Conservation (phyloP, 495 filamentous ascomycete species). For the Trichoderma orchidacearum region DNA sequence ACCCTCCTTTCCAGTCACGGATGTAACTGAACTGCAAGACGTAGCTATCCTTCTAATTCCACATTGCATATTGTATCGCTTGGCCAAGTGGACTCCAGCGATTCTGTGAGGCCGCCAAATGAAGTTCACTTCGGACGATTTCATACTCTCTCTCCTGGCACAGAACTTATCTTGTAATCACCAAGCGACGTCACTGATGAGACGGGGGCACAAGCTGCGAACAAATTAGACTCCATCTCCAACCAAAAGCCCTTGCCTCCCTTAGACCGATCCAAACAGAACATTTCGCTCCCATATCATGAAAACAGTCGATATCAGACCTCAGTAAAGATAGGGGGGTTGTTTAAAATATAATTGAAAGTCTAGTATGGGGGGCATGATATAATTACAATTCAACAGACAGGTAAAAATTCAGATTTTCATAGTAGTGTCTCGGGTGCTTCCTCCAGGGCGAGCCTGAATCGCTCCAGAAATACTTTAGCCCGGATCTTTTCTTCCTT, state of each 20-base stretch:
- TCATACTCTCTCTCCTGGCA: too few species aligned
- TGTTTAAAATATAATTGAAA: not conserved
- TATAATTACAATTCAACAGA: not conserved
- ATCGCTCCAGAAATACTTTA: slow-evolving; percentile 62
- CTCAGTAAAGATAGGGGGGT: not conserved
- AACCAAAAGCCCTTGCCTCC: not conserved
- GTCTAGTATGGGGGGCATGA: not conserved
- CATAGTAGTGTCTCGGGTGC: slow-evolving; percentile 68
- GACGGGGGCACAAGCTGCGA: too few species aligned
- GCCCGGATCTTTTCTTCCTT: slow-evolving; percentile 69
- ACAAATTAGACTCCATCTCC: too few species aligned
- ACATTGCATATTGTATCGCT: too few species aligned
- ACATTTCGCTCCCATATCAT: not conserved
- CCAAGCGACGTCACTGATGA: too few species aligned
- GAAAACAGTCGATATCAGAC: not conserved
- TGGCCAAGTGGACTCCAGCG: too few species aligned
- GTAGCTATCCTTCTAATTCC: too few species aligned
- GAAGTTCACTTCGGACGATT: too few species aligned
- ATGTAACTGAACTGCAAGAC: too few species aligned
- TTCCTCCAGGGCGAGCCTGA: slow-evolving; percentile 68
- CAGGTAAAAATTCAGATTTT: not conserved
- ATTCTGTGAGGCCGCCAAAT: too few species aligned
- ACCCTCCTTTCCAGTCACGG: too few species aligned
- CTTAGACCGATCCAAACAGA: not conserved
- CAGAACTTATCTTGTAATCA: too few species aligned